Percentiles rank a stretch among this genome's conserved stretches.
Evolutionary conservation across 108 stramenopile species (phyloP).

Genomic region (Pseudonitzschia pungens): DNA sequence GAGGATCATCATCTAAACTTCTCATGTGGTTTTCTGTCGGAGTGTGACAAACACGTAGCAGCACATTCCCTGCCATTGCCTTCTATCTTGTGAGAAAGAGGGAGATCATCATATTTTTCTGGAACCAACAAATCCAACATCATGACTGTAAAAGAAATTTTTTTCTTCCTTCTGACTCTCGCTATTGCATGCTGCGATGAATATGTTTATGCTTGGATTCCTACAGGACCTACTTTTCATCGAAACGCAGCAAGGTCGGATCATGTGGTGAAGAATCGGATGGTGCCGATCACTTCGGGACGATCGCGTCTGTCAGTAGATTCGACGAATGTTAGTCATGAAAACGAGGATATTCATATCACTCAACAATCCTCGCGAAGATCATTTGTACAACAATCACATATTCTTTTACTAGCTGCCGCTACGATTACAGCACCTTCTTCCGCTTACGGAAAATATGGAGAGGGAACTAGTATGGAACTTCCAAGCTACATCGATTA

Average conservation of each 20-base stretch:
- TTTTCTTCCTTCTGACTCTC: neutral
- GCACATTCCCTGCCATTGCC: too few species aligned
- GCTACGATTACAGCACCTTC: neutral
- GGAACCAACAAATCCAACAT: neutral
- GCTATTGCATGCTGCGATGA: neutral
- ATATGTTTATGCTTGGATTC: neutral
- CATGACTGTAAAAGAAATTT: neutral
- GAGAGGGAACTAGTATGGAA: slow-evolving; percentile 53
- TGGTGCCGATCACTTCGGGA: neutral
- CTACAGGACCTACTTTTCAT: neutral
- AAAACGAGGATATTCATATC: neutral
- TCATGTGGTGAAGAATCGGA: neutral
- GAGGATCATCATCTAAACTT: too few species aligned
- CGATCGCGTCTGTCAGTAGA: neutral
- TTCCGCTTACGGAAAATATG: slow-evolving; percentile 48
- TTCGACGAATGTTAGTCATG: neutral
- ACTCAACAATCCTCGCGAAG: neutral
- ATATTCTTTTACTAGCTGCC: neutral
- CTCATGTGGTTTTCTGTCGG: too few species aligned
- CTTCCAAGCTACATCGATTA: slow-evolving; percentile 72
- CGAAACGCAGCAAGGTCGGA: neutral
- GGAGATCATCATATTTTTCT: neutral
- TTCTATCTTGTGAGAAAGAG: too few species aligned
- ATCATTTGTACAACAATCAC: neutral
- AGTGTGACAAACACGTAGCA: too few species aligned